A percentile compares a stretch with the other conserved stretches of the same genome.
Evolutionary conservation across 495 filamentous ascomycete species (phyloP).

Genomic region (Penicillium manginii): DNA sequence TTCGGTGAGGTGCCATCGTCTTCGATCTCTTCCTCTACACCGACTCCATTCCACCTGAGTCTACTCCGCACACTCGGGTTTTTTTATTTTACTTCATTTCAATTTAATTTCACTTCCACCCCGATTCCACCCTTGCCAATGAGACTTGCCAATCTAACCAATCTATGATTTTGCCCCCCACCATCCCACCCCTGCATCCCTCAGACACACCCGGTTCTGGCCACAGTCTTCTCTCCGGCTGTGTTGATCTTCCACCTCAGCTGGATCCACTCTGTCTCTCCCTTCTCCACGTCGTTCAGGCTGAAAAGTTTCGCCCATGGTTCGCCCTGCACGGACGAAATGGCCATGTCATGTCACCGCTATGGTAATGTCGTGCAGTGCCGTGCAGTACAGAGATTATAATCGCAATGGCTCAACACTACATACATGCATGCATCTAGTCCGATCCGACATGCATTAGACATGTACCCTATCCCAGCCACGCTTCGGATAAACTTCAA

Average conservation of each 20-base stretch:
- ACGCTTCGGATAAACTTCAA: not conserved
- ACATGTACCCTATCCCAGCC: not conserved
- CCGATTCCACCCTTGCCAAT: not conserved
- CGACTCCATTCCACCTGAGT: slow-evolving; percentile 1
- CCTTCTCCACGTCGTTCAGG: slow-evolving; percentile 16
- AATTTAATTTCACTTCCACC: not conserved
- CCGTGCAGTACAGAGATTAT: too few relatives aligned
- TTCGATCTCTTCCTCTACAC: slow-evolving; percentile 12
- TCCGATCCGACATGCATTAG: not conserved
- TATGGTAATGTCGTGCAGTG: not conserved
- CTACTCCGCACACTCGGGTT: not conserved
- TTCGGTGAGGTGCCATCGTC: slow-evolving; percentile 16
- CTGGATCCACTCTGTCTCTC: slow-evolving; percentile 24
- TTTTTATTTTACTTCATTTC: too few relatives aligned
- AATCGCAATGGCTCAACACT: too few relatives aligned
- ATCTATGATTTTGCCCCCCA: not conserved
- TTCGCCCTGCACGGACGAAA: not conserved
- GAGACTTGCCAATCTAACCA: not conserved
- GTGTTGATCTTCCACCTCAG: slow-evolving; percentile 24
- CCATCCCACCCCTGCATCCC: not conserved
- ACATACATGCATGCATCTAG: too few relatives aligned
- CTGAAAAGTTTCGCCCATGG: slow-evolving; percentile 8
- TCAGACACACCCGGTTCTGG: slow-evolving; percentile 6
- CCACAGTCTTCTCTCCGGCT: not conserved
- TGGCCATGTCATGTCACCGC: not conserved